Evolutionary conservation across 2,329 filamentous ascomycete genomes (phyloP).

Genomic region (Penicillium sp.): DNA sequence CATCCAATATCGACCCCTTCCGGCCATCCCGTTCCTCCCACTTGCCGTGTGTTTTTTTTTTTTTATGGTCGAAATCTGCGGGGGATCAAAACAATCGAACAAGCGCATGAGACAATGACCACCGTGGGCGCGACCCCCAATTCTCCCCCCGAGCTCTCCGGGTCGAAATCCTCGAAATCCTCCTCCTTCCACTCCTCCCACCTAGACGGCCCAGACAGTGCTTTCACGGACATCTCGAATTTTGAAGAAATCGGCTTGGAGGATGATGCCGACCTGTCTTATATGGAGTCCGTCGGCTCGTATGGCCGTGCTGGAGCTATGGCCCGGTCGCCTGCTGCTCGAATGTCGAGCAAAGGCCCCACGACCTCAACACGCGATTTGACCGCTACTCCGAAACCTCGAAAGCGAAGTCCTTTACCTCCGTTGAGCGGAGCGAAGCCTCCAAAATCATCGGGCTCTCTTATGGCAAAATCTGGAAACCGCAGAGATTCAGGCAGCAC

Average conservation of each 20-base stretch:
- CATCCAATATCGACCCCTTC: slow-evolving; percentile 21
- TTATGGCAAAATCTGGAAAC: slow-evolving; percentile 25
- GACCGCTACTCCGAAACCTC: slow-evolving; percentile 30
- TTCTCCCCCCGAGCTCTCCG: slow-evolving; percentile 76
- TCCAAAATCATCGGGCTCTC: slow-evolving; percentile 28
- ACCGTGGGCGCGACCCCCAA: slow-evolving; percentile 55
- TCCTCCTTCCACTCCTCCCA: slow-evolving; percentile 82
- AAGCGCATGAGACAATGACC: slow-evolving; percentile 43
- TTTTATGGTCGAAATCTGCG: slow-evolving; percentile 8
- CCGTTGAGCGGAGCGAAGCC: slow-evolving; percentile 27
- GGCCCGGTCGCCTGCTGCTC: slow-evolving; percentile 27
- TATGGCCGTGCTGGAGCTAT: slow-evolving; percentile 30
- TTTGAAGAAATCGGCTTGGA: slow-evolving; percentile 94
- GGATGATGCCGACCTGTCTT: slow-evolving; percentile 57
- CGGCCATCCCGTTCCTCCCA: slow-evolving; percentile 10
- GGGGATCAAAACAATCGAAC: slow-evolving; percentile 13
- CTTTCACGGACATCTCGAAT: slow-evolving; percentile 72
- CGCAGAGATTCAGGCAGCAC: slow-evolving; percentile 24
- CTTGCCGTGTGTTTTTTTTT: slow-evolving; percentile 3
- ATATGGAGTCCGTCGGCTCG: slow-evolving; percentile 29
- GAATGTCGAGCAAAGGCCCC: slow-evolving; percentile 30
- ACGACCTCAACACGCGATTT: slow-evolving; percentile 36
- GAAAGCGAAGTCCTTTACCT: slow-evolving; percentile 24
- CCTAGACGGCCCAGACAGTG: slow-evolving; percentile 66
- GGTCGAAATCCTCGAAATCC: slow-evolving; percentile 86